phyloP scores from a whole-genome alignment of 2,329 filamentous ascomycete species.

The Rutstroemia sp. region DNA sequence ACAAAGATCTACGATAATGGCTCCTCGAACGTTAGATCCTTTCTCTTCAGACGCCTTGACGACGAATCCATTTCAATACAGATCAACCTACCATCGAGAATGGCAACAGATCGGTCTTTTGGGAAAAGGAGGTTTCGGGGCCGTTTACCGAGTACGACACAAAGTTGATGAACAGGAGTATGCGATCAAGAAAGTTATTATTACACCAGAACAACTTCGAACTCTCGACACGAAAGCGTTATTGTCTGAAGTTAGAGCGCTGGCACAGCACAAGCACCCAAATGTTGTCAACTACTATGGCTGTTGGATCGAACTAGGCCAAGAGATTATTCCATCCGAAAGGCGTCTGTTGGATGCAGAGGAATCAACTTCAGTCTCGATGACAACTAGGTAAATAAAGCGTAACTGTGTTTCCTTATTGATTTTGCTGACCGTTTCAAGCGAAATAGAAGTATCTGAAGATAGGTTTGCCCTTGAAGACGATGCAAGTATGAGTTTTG shows the following conservation, averaged over 20 bases:
- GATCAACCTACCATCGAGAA: constrained; percentile 3
- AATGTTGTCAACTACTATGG: constrained; percentile 62
- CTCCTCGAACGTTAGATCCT: neutral
- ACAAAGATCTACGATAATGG: neutral
- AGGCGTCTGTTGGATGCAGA: constrained; percentile 20
- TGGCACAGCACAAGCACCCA: constrained; percentile 54
- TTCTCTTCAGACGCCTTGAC: constrained; percentile 6
- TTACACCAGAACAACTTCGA: constrained; percentile 33
- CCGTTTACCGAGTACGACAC: constrained; percentile 54
- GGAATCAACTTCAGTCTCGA: neutral
- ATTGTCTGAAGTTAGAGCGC: constrained; percentile 46
- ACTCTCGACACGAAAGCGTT: constrained; percentile 6
- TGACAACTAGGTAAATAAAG: neutral
- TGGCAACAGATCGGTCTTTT: constrained; percentile 42
- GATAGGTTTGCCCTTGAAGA: neutral
- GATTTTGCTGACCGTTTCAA: neutral
- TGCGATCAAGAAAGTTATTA: constrained; percentile 57
- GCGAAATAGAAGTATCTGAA: constrained; percentile 2
- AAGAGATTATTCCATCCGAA: neutral
- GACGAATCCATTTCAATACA: constrained; percentile 4
- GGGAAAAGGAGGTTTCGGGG: constrained; percentile 58
- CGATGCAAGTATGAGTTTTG: neutral
- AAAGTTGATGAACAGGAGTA: constrained; percentile 55
- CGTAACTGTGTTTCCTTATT: neutral
- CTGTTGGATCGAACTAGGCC: constrained; percentile 50